A percentile compares a stretch with the other conserved stretches of the same genome.
Conservation (phyloP, 345 rosid genomes). For the Pistacia integerrima region DNA sequence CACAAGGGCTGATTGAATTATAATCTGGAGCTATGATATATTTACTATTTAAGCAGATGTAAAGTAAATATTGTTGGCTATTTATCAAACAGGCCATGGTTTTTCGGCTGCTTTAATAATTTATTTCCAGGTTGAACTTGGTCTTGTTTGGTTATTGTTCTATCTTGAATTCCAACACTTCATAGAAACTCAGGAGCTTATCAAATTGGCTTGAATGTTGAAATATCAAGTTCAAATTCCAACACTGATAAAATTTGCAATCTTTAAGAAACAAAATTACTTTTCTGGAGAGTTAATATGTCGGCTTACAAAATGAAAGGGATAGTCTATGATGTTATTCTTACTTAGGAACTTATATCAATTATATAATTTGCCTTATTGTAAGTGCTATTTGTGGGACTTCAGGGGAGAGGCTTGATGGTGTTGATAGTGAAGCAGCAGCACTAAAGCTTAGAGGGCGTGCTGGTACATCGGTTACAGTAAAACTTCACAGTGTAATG, state of each 20-base stretch:
- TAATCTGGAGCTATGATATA: not conserved
- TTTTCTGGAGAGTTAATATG: not conserved
- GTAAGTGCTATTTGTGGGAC: conserved; percentile 14
- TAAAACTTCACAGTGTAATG: conserved; percentile 69
- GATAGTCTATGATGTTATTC: not conserved
- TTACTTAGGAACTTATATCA: not conserved
- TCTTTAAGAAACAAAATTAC: not conserved
- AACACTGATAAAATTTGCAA: too few relatives aligned
- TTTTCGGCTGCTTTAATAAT: conserved; percentile 1
- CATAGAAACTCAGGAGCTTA: not conserved
- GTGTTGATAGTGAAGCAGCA: conserved; percentile 73
- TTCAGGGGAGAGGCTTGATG: conserved; percentile 74
- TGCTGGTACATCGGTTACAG: conserved; percentile 75
- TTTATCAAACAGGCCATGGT: not conserved
- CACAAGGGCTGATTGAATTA: too few relatives aligned
- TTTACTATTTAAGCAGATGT: not conserved
- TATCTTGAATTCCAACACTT: not conserved
- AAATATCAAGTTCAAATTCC: not conserved
- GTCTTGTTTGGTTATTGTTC: not conserved
- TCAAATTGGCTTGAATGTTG: not conserved
- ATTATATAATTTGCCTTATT: not conserved
- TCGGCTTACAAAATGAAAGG: not conserved
- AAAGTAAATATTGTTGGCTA: not conserved
- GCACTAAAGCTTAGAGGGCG: conserved; percentile 87
- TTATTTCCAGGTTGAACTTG: not conserved